These are phyloP conservation scores for Dictyostelium brefeldianum DNA, from an alignment of 78 protist genomes.

Conservation along the genomic window DNA sequence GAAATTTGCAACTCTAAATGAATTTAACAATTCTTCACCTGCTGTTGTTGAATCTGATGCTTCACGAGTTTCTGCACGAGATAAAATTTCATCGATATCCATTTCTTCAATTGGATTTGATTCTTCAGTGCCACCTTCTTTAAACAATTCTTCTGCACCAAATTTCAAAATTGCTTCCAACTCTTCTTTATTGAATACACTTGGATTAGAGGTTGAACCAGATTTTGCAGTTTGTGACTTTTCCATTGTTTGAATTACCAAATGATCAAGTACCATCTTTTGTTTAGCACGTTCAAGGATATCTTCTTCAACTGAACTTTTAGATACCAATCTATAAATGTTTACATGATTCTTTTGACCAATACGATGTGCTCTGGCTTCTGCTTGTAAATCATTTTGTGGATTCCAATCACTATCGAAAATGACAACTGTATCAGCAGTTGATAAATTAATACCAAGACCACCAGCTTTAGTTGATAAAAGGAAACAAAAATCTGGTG, in stretches of 20 bases:
- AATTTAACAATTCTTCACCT: slow-evolving; percentile 70
- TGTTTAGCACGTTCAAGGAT: slow-evolving; percentile 86
- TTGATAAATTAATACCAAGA: slow-evolving; percentile 95
- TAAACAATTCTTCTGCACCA: slow-evolving; percentile 86
- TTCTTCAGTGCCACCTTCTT: slow-evolving; percentile 67
- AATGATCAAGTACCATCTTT: slow-evolving; percentile 89
- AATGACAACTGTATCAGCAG: slow-evolving; percentile 95
- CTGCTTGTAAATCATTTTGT: slow-evolving; percentile 92
- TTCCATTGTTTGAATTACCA: slow-evolving; percentile 90
- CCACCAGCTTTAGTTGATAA: slow-evolving; percentile 97
- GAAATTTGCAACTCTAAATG: slow-evolving; percentile 84
- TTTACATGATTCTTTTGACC: slow-evolving; percentile 97
- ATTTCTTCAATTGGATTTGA: slow-evolving; percentile 32
- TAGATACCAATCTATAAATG: slow-evolving; percentile 91
- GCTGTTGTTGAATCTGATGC: slow-evolving; percentile 33
- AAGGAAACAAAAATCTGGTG: slow-evolving; percentile 93
- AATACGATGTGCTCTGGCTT: slow-evolving; percentile 97
- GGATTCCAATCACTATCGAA: slow-evolving; percentile 95
- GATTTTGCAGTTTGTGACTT: slow-evolving; percentile 24
- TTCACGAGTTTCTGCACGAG: slow-evolving; percentile 77
- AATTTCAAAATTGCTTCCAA: slow-evolving; percentile 81
- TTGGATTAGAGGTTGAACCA: not conserved
- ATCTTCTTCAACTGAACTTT: slow-evolving; percentile 85
- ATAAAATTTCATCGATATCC: slow-evolving; percentile 88
- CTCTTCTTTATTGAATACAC: slow-evolving; percentile 84